Base-by-base conservation (phyloP, 345 rosid species). In the Dipteronia sinensis region DNA sequence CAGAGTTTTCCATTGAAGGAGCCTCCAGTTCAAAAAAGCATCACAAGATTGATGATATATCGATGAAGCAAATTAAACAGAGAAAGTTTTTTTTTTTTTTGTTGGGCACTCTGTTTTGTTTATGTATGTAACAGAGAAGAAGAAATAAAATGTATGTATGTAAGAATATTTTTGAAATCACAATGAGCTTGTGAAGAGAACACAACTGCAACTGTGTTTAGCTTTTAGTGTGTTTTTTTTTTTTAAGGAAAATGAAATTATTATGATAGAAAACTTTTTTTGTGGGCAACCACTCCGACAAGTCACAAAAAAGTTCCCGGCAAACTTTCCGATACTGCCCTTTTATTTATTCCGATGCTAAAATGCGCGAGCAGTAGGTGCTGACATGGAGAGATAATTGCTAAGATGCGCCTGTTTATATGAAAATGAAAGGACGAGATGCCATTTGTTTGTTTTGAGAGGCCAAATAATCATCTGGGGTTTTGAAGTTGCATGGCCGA, bases 1-100 rank as follows among this genome's bases (percentile, higher is more conserved):
- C 83, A 46, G 62, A 67, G 4, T 82, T 78, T 34, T 84, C 91
- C 93, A 82, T 89, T 79, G 87, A 80, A 80, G 85, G 64, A 80
- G 81, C 80, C 80, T 83, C 90, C 22, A 80, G 46, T n/a, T 42
- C 46, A 42, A 29, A 9, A 7, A 22, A 20, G 15, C n/a, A 58
- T 72, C 42, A 19, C 55, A n/a, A 2, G 29, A 25, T 27, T 72
- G 12, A 72, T 72, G 40, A 71, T 29, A 22, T 34, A 34, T 0
- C 4, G 56, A 73, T 20, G 65, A 72, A 77, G 72, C 25, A 68
- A 53, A 34, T 34, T 34, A 34, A 73, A 61, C 44, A 67, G 27
- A 38, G 25, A 75, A 64, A 53, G 3, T 2, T 46, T 46, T 44
- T 44, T 44, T 44, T 10, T 44, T 10, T 44, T 2, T 44, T 10